phyloP scores from a whole-genome alignment of 2,329 filamentous ascomycete species.

The Fusarium xylarioides region DNA sequence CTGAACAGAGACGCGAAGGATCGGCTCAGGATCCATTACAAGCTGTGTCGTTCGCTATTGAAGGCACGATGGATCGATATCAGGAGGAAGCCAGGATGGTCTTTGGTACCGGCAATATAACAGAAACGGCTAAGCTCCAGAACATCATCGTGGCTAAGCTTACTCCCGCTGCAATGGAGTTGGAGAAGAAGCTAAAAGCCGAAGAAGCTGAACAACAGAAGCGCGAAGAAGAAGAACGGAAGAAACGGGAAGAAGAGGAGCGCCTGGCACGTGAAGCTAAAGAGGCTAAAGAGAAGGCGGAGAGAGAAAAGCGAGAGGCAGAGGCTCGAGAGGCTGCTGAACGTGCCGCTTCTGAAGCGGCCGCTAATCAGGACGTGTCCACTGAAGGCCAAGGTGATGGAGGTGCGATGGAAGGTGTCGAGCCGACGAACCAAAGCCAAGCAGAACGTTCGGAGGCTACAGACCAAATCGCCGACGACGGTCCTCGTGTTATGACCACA shows the following conservation, averaged over 20 bases:
- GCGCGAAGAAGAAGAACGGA: slow-evolving; percentile 66
- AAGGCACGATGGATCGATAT: slow-evolving; percentile 80
- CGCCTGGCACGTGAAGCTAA: slow-evolving; percentile 73
- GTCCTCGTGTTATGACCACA: slow-evolving; percentile 76
- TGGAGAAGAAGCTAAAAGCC: slow-evolving; percentile 76
- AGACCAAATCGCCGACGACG: slow-evolving; percentile 36
- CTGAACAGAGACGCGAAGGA: slow-evolving; percentile 59
- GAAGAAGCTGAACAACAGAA: slow-evolving; percentile 61
- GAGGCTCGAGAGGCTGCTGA: slow-evolving; percentile 70
- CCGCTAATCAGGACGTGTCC: slow-evolving; percentile 31
- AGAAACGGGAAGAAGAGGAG: slow-evolving; percentile 72
- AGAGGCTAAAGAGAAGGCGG: slow-evolving; percentile 74
- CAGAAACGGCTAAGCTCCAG: slow-evolving; percentile 75
- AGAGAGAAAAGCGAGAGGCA: slow-evolving; percentile 73
- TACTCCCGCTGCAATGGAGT: slow-evolving; percentile 84
- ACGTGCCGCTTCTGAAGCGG: slow-evolving; percentile 68
- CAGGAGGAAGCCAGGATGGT: slow-evolving; percentile 89
- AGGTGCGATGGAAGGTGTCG: slow-evolving; percentile 81
- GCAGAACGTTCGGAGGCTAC: slow-evolving; percentile 44
- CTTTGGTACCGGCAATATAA: slow-evolving; percentile 70
- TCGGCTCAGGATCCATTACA: slow-evolving; percentile 71
- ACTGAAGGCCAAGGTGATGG: slow-evolving; percentile 31
- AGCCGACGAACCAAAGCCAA: slow-evolving; percentile 56
- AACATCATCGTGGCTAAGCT: slow-evolving; percentile 76
- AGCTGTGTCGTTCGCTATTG: slow-evolving; percentile 77